These are phyloP conservation scores for Onygena corvina DNA, from an alignment of 2,329 filamentous ascomycete species.

Conservation along the genomic window DNA sequence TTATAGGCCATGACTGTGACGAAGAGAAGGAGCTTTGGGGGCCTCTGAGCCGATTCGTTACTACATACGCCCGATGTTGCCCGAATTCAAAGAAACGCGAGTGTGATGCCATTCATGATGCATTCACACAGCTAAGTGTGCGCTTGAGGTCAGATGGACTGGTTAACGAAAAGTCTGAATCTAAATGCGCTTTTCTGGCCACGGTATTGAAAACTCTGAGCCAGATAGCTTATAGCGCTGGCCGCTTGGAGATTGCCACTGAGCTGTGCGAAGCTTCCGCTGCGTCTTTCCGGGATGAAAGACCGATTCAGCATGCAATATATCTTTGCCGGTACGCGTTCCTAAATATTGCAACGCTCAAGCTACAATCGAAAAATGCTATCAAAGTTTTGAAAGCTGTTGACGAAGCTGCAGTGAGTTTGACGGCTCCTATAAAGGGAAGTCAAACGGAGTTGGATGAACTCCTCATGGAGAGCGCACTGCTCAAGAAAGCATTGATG, in stretches of 20 bases:
- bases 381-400: conserved; percentile 20
- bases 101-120: conserved; percentile 28
- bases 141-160: conserved; percentile 22
- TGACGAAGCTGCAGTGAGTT: conserved; percentile 24
- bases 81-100: conserved; percentile 26
- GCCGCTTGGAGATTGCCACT: conserved; percentile 29
- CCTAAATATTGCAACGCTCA: conserved; percentile 26
- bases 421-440: conserved; percentile 30
- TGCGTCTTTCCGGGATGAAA: conserved; percentile 22
- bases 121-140: conserved; percentile 27
- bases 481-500: conserved; percentile 33
- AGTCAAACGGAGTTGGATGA: conserved; percentile 34
- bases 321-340: conserved; percentile 31
- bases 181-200: conserved; percentile 22
- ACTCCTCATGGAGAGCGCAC: conserved; percentile 32
- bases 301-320: conserved; percentile 27
- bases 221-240: conserved; percentile 32
- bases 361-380: conserved; percentile 17
- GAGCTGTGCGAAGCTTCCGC: conserved; percentile 27
- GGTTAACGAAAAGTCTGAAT: conserved; percentile 12
- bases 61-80: conserved; percentile 26
- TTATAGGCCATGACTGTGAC: conserved; percentile 32
- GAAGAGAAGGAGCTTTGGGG: conserved; percentile 33
- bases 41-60: conserved; percentile 32
- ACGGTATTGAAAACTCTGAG: conserved; percentile 27